Conservation (phyloP, 352 stramenopile species). For the Thalassiosira hispida region DNA sequence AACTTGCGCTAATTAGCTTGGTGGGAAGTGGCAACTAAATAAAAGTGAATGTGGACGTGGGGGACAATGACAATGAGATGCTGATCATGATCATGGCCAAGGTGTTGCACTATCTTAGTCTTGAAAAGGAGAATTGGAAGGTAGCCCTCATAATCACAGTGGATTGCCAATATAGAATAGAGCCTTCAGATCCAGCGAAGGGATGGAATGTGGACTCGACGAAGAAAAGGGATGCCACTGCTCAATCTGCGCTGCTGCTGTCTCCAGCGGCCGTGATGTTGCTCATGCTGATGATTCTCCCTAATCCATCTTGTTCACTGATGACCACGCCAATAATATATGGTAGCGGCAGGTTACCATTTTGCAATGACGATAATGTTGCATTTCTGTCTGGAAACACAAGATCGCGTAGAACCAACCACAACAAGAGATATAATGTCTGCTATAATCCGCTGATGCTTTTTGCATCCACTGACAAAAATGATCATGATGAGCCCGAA, state of each 20-base stretch:
- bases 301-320: not conserved
- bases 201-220: not conserved
- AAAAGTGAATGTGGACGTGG: no score
- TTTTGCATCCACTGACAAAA: not conserved
- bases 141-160: no score
- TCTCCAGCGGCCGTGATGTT: not conserved
- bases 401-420: not conserved
- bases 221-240: not conserved
- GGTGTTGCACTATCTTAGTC: no score
- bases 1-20: no score
- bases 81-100: no score
- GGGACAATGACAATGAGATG: no score
- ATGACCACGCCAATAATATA: not conserved
- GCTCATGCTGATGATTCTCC: constrained; percentile 1
- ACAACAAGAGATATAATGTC: constrained; percentile 1
- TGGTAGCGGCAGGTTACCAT: not conserved
- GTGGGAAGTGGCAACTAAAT: no score
- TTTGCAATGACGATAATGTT: not conserved
- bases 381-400: not conserved
- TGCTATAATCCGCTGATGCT: no score
- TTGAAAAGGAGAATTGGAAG: no score
- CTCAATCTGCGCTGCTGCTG: not conserved
- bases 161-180: no score
- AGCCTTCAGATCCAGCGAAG: no score
- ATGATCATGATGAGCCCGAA: not conserved